Evolutionary conservation across 2,329 filamentous ascomycete genomes (phyloP).

Genomic region (Tolypocladium tropicale): DNA sequence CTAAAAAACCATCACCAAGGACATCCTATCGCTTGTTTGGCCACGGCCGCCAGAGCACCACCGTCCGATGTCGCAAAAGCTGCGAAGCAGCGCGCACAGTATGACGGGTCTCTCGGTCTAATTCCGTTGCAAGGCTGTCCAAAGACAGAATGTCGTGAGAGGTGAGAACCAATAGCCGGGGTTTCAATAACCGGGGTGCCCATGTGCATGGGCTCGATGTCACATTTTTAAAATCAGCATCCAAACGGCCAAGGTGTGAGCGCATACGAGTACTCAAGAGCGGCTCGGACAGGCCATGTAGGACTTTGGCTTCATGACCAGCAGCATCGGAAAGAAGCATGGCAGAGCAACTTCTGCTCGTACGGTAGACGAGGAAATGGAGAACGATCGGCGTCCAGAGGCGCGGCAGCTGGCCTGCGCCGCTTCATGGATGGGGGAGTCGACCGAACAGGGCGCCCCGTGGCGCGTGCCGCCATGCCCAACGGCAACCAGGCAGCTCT

Average conservation of each 20-base stretch:
- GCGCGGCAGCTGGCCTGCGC: background rate
- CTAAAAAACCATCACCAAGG: background rate
- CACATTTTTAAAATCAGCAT: background rate
- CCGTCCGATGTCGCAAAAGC: background rate
- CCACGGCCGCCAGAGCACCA: background rate
- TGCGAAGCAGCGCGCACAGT: background rate
- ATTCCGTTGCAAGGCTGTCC: background rate
- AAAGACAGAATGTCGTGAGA: background rate
- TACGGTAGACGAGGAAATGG: too few relatives aligned
- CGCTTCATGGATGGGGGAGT: background rate
- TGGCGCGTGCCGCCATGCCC: background rate
- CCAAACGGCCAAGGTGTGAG: background rate
- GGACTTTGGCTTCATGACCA: background rate
- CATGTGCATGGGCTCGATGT: background rate
- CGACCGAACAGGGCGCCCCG: background rate
- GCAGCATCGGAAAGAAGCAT: background rate
- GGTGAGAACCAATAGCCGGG: background rate
- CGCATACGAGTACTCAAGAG: too few relatives aligned
- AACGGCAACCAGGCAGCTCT: background rate
- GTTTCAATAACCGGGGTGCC: background rate
- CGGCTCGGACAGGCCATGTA: too few relatives aligned
- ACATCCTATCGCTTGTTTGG: background rate
- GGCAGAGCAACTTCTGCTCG: background rate
- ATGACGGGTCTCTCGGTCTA: background rate
- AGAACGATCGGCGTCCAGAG: background rate